These are phyloP conservation scores for Cytospora chrysosperma DNA, from an alignment of 2,329 filamentous ascomycete genomes.

Conservation along the genomic window DNA sequence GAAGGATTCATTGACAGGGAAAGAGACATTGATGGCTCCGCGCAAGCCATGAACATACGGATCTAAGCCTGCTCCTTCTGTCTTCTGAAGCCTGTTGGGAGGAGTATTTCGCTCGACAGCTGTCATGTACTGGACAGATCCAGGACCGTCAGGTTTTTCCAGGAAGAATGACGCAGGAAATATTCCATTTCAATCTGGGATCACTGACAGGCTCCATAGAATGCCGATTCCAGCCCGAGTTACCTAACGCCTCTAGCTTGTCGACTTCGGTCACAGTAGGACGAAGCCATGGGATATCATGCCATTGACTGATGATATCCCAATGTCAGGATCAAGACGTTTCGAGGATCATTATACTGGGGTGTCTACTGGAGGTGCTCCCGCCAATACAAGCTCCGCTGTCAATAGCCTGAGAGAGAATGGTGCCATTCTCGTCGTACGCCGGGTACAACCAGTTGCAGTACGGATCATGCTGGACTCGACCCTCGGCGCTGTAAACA, in stretches of 20 bases:
- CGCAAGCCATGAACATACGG: slow-evolving; percentile 20
- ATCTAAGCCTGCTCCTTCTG: slow-evolving; percentile 23
- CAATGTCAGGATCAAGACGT: no score
- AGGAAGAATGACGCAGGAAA: no score
- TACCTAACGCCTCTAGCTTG: slow-evolving; percentile 25
- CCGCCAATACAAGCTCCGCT: slow-evolving; percentile 30
- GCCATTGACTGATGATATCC: slow-evolving; percentile 32
- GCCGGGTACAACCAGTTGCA: slow-evolving; percentile 29
- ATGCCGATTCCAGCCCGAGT: slow-evolving; percentile 24
- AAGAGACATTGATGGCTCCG: slow-evolving; percentile 29
- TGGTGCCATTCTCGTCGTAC: slow-evolving; percentile 26
- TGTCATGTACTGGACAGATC: slow-evolving; percentile 7
- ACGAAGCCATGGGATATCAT: slow-evolving; percentile 30
- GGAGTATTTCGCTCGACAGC: slow-evolving; percentile 28
- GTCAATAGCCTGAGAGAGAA: slow-evolving; percentile 23
- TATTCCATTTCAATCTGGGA: no score
- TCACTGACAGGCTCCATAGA: slow-evolving; percentile 14
- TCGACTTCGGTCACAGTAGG: slow-evolving; percentile 28
- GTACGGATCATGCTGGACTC: slow-evolving; percentile 23
- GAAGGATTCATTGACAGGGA: slow-evolving; percentile 23
- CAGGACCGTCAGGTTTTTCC: not conserved
- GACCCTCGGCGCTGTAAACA: slow-evolving; percentile 24
- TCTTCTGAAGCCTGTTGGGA: slow-evolving; percentile 24
- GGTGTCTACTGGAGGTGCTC: slow-evolving; percentile 28
- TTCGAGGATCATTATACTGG: not conserved